These are phyloP conservation scores for Penicillium desertorum DNA, from an alignment of 495 filamentous ascomycete species.

Conservation along the genomic window DNA sequence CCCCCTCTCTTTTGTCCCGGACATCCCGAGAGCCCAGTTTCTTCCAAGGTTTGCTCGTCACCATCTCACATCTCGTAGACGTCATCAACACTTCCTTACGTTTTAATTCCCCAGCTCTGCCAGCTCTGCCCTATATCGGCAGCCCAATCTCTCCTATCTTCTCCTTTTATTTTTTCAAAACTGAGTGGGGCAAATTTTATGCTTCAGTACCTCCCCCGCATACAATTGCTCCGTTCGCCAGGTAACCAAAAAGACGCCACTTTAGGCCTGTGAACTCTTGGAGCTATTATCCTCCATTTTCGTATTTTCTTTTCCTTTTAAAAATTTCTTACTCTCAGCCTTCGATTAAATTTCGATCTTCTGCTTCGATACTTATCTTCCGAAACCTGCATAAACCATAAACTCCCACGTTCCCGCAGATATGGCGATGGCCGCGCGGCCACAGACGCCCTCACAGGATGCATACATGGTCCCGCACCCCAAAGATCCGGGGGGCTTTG, in stretches of 20 bases:
- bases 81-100: conserved; percentile 6
- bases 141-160: conserved; percentile 9
- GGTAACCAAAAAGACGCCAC: conserved; percentile 28
- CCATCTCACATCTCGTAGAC: conserved; percentile 11
- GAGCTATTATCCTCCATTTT: conserved; percentile 16
- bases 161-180: conserved; percentile 2
- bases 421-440: conserved; percentile 47
- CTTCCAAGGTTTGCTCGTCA: neutral
- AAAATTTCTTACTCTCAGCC: neutral
- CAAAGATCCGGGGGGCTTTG: conserved; percentile 28
- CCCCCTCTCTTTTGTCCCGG: conserved; percentile 9
- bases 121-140: conserved; percentile 8
- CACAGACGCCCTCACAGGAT: conserved; percentile 48
- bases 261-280: neutral
- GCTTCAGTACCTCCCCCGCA: conserved; percentile 21
- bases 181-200: conserved; percentile 21
- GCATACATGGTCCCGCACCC: conserved; percentile 36
- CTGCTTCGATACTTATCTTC: conserved; percentile 10
- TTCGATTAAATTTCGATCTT: neutral
- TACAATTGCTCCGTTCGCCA: conserved; percentile 26
- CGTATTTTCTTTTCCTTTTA: conserved; percentile 4
- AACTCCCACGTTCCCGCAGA: conserved; percentile 23
- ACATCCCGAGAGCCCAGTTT: conserved; percentile 1
- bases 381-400: conserved; percentile 7
- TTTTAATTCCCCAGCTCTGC: conserved; percentile 1